These are phyloP conservation scores for Tilletia caries DNA, from an alignment of 1,284 basidiomycete genomes.

Conservation along the genomic window DNA sequence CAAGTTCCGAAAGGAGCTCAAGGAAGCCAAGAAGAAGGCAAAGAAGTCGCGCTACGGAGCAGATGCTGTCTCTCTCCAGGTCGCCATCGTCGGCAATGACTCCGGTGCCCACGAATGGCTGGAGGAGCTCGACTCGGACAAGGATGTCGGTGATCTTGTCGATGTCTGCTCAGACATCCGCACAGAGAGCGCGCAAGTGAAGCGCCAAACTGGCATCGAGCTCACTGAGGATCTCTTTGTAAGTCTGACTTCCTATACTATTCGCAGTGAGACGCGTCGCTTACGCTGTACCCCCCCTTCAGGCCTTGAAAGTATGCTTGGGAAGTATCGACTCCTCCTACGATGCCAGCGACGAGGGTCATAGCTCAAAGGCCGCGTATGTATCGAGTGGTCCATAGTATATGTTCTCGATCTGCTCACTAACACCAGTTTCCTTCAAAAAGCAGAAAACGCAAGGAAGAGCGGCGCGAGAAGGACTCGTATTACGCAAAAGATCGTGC, in stretches of 20 bases:
- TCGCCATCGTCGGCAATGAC: conserved; percentile 44
- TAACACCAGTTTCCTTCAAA: conserved; percentile 7
- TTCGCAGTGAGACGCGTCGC: too few relatives aligned
- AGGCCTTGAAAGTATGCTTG: conserved; percentile 33
- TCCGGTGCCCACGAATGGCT: conserved; percentile 44
- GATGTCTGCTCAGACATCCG: conserved; percentile 41
- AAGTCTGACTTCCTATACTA: too few relatives aligned
- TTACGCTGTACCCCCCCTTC: too few relatives aligned
- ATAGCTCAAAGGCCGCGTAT: conserved; percentile 9
- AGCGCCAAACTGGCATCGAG: conserved; percentile 31
- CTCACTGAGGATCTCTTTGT: conserved; percentile 36
- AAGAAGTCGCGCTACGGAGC: conserved; percentile 29
- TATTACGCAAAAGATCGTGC: neutral
- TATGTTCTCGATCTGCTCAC: too few relatives aligned
- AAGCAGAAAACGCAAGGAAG: conserved; percentile 23
- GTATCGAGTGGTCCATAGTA: neutral
- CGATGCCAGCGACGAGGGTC: conserved; percentile 37
- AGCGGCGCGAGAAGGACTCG: conserved; percentile 15
- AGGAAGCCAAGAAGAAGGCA: conserved; percentile 28
- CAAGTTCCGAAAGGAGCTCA: conserved; percentile 34
- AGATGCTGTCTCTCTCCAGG: conserved; percentile 38
- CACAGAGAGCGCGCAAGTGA: conserved; percentile 34
- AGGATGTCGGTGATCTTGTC: conserved; percentile 35
- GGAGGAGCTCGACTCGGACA: conserved; percentile 41
- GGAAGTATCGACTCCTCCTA: conserved; percentile 40